Evolutionary conservation across 768 basidiomycete genomes (phyloP).

Genomic region (Lentinula boryana): DNA sequence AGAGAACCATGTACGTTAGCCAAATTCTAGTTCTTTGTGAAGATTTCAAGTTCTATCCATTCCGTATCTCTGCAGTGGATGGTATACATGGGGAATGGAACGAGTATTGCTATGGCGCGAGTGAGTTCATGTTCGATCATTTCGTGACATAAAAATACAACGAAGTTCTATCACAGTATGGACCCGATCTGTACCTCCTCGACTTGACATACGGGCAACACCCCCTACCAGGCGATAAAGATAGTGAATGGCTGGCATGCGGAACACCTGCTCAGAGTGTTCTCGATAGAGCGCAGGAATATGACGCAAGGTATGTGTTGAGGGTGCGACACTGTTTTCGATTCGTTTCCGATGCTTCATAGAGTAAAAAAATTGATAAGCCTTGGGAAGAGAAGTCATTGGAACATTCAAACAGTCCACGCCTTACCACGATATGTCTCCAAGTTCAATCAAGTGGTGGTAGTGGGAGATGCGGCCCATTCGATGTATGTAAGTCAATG

Average conservation of each 20-base stretch:
- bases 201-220: background rate
- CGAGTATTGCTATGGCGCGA: background rate
- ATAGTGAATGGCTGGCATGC: background rate
- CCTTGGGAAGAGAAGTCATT: background rate
- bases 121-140: background rate
- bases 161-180: background rate
- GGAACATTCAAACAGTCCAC: conserved; percentile 3
- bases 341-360: background rate
- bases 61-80: background rate
- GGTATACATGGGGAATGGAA: conserved; percentile 3
- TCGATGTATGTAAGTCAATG: conserved; percentile 3
- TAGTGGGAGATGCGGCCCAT: conserved; percentile 13
- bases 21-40: background rate
- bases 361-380: background rate
- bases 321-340: background rate
- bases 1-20: background rate
- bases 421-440: background rate
- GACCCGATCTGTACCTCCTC: conserved; percentile 4
- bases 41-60: background rate
- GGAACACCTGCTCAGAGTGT: background rate
- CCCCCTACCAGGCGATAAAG: background rate
- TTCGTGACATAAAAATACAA: background rate
- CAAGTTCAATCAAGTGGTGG: background rate
- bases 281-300: background rate
- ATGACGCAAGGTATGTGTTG: background rate